Conservation (phyloP, 2,329 filamentous ascomycete species). For the Trichoderma asperellum region DNA sequence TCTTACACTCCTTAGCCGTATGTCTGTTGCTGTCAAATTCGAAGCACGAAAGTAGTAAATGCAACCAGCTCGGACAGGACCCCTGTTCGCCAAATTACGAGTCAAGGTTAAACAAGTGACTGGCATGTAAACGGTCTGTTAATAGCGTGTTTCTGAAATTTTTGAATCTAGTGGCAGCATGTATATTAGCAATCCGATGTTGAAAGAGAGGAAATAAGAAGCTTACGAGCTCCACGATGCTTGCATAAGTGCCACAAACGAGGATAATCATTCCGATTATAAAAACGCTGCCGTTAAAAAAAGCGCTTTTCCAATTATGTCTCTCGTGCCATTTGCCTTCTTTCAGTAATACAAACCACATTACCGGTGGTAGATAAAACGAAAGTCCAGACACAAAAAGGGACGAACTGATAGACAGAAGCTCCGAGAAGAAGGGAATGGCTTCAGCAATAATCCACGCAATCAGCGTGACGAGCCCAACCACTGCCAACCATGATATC, state of each 20-base stretch:
- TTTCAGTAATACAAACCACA: slow-evolving; percentile 46
- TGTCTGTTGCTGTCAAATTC: not conserved
- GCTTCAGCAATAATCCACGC: slow-evolving; percentile 73
- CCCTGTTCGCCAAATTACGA: not conserved
- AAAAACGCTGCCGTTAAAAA: slow-evolving; percentile 36
- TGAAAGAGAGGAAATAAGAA: not conserved
- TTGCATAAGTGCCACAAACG: slow-evolving; percentile 37
- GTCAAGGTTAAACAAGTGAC: not conserved
- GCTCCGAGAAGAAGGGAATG: slow-evolving; percentile 71
- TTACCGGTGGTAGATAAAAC: slow-evolving; percentile 45
- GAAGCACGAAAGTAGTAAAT: not conserved
- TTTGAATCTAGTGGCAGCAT: not conserved
- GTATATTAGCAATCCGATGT: not conserved
- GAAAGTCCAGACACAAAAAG: slow-evolving; percentile 50
- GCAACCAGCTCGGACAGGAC: not conserved
- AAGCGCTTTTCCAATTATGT: slow-evolving; percentile 34
- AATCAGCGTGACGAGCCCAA: slow-evolving; percentile 60
- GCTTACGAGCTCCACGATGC: slow-evolving; percentile 37
- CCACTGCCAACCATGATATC: slow-evolving; percentile 62
- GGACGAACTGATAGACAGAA: slow-evolving; percentile 59
- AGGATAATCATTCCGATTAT: slow-evolving; percentile 35
- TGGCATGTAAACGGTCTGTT: slow-evolving; percentile 13
- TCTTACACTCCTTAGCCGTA: not conserved
- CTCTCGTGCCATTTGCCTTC: slow-evolving; percentile 36
- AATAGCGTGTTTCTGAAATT: not conserved